These are phyloP conservation scores for Verbascum thapsus DNA, from an alignment of 257 asterid genomes.

Conservation along the genomic window DNA sequence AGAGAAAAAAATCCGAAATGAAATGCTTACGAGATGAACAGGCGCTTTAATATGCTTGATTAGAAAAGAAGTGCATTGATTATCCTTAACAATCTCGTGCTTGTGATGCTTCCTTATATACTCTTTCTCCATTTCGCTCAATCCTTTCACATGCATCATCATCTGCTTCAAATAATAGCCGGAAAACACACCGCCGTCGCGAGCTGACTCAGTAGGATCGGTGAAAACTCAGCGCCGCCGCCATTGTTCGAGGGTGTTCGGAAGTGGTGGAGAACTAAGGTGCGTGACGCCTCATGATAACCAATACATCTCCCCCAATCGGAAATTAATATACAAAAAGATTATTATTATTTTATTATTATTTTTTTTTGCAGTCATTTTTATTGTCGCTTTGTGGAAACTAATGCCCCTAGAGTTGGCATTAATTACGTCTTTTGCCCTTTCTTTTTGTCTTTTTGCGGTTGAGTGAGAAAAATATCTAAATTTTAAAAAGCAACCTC, in stretches of 20 bases:
- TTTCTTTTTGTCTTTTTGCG: background rate
- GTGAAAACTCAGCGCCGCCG: slow-evolving; percentile 26
- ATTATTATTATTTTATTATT: too few species aligned
- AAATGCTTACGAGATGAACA: slow-evolving; percentile 58
- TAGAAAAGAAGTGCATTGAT: slow-evolving; percentile 70
- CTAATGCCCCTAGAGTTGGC: background rate
- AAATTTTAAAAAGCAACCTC: too few species aligned
- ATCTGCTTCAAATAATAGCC: slow-evolving; percentile 9
- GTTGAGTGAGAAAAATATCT: background rate
- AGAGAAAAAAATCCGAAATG: background rate
- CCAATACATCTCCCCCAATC: slow-evolving; percentile 23
- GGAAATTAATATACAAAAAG: too few species aligned
- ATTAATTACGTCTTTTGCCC: slow-evolving; percentile 12
- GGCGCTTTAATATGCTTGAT: slow-evolving; percentile 74
- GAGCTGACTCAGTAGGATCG: slow-evolving; percentile 36
- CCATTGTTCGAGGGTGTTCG: slow-evolving; percentile 16
- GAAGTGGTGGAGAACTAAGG: slow-evolving; percentile 16
- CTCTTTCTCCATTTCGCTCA: slow-evolving; percentile 50
- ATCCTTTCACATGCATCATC: slow-evolving; percentile 50
- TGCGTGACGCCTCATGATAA: slow-evolving; percentile 34
- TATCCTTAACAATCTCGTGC: slow-evolving; percentile 51
- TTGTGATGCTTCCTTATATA: slow-evolving; percentile 58
- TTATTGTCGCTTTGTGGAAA: background rate
- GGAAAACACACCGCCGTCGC: slow-evolving; percentile 15
- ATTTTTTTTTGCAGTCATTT: too few species aligned